Base-by-base conservation (phyloP, 2,329 filamentous ascomycete species). In the Cladosporium sp. region DNA sequence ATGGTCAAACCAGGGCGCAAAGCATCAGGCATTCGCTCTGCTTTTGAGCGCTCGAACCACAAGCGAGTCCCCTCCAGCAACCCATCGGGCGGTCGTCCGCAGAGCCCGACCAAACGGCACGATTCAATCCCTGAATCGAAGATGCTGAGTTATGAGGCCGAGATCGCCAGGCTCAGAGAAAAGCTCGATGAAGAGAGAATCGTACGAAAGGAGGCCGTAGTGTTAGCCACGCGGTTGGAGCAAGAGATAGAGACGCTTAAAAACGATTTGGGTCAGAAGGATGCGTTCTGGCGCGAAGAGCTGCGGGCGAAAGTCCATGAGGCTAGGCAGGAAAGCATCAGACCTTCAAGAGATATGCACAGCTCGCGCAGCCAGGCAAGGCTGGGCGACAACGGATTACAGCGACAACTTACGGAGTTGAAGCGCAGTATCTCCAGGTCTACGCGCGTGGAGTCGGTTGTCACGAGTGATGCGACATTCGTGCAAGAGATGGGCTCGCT, bases 401-500 rank as follows among this genome's bases (percentile, higher is more conserved):
- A 84, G 62, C 80, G 81, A 3, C 89, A 91, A 76, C 83, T 91
- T 0, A 77, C 86, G 11, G 88, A 88, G 2, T 79, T 92, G 66
- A 92, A 92, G 80, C 87, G 88, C 70, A 91, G 86, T 80, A 89
- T 92, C 65, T 90, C 89, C 71, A 86, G 84, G 26, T 86, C 85
- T 68, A 90, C 89, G 11, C 80, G 88, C 35, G 81, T 83, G 59
- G 86, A 87, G 33, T 85, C 85, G 26, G 85, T 88, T 67, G 77
- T 80, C 55, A 88, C 87, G 67, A 21, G 53, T 8, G 90, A 92
- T 72, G 87, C 89, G 75, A 86, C 87, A 12, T 85, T 92, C 73
- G 84, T 81, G 2, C 86, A 89, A 60, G 81, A 83, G 11, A 86
- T 90, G 80, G 68, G 69, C 59, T 82, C 84, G 65, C 75, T 92